Evolutionary conservation across 495 filamentous ascomycete species (phyloP).

Genomic region (Usnea hakonensis): DNA sequence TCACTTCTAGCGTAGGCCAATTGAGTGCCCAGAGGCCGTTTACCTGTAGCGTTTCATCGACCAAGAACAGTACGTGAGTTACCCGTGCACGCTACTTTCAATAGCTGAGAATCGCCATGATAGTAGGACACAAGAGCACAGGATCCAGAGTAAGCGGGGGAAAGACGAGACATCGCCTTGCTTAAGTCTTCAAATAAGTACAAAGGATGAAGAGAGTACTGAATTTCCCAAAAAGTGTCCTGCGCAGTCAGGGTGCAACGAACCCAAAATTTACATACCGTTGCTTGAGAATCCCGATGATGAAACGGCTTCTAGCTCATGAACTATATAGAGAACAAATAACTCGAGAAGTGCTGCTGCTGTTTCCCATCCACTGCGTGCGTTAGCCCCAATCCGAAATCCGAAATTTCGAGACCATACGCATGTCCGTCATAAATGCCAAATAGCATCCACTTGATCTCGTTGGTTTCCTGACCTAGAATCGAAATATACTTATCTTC

Average conservation of each 20-base stretch:
- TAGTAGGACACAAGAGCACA: slow-evolving; percentile 54
- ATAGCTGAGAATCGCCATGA: slow-evolving; percentile 38
- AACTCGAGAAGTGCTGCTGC: slow-evolving; percentile 35
- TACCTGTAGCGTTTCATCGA: slow-evolving; percentile 34
- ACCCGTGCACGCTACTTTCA: slow-evolving; percentile 53
- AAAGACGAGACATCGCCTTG: slow-evolving; percentile 32
- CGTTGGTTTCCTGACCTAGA: slow-evolving; percentile 16
- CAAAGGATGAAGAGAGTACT: background rate
- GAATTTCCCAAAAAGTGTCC: background rate
- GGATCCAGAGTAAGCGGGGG: slow-evolving; percentile 46
- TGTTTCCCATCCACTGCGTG: slow-evolving; percentile 34
- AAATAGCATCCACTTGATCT: slow-evolving; percentile 41
- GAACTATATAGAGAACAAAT: slow-evolving; percentile 37
- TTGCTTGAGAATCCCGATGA: slow-evolving; percentile 9
- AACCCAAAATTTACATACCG: background rate
- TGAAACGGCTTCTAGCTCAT: slow-evolving; percentile 28
- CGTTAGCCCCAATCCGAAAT: background rate
- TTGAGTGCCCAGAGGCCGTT: no score
- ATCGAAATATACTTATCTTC: slow-evolving; percentile 11
- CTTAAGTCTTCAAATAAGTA: background rate
- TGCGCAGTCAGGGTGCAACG: no score
- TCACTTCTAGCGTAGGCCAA: no score
- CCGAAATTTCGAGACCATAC: background rate
- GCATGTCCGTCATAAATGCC: slow-evolving; percentile 46
- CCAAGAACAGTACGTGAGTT: slow-evolving; percentile 57